phyloP scores from a whole-genome alignment of 805 yeast genomes.

The Wickerhamiella galacta region DNA sequence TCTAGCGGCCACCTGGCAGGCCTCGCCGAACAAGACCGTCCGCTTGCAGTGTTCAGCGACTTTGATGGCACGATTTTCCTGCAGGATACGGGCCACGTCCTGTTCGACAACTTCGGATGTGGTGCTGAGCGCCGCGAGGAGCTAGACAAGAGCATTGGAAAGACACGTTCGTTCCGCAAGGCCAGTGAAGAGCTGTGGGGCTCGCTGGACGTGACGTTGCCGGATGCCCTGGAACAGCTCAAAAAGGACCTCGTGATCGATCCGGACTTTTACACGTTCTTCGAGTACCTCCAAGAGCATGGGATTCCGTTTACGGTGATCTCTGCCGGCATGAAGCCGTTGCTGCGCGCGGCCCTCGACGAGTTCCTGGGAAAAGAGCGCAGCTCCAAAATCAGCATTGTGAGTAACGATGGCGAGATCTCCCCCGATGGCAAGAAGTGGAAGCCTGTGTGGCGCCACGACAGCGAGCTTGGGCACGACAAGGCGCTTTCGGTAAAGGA shows the following conservation, averaged over 20 bases:
- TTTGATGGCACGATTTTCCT: conserved; percentile 31
- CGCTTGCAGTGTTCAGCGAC: conserved; percentile 21
- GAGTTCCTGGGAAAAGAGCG: conserved; percentile 25
- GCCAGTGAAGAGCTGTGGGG: conserved; percentile 31
- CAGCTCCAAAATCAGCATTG: conserved; percentile 24
- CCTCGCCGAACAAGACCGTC: conserved; percentile 16
- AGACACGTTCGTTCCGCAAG: conserved; percentile 25
- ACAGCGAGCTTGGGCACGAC: conserved; percentile 28
- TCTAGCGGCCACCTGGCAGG: conserved; percentile 16
- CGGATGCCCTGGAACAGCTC: conserved; percentile 23
- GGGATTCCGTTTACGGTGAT: conserved; percentile 27
- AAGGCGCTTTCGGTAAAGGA: conserved; percentile 27
- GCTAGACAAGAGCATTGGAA: conserved; percentile 25
- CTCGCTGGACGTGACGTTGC: conserved; percentile 25
- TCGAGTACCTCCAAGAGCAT: conserved; percentile 24
- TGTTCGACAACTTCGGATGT: conserved; percentile 28
- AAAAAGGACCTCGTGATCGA: conserved; percentile 24
- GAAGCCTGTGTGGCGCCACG: conserved; percentile 29
- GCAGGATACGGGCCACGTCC: conserved; percentile 31
- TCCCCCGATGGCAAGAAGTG: conserved; percentile 23
- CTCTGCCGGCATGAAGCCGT: conserved; percentile 29
- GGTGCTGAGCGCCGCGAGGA: conserved; percentile 24
- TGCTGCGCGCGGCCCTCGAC: conserved; percentile 27
- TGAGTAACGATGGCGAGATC: conserved; percentile 27
- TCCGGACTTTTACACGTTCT: conserved; percentile 24